Conservation (phyloP, 352 stramenopile species). For the Elongisporangium prolatum region DNA sequence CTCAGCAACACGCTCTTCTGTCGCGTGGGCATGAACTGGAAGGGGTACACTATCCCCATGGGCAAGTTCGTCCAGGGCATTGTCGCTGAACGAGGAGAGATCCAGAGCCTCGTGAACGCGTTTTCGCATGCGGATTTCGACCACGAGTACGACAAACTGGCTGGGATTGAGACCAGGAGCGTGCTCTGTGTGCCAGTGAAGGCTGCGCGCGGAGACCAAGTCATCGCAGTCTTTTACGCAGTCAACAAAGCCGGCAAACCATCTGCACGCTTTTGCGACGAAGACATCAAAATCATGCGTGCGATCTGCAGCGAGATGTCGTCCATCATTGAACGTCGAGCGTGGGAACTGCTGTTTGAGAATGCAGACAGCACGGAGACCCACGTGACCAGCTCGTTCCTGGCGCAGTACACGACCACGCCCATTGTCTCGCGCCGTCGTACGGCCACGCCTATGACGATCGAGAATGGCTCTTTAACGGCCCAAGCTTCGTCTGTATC, state of each 20-base stretch:
- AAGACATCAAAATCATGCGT: constrained; percentile 65
- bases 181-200: constrained; percentile 75
- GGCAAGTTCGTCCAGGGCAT: constrained; percentile 64
- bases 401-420: constrained; percentile 70
- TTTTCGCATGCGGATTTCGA: constrained; percentile 64
- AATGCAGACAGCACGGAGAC: constrained; percentile 36
- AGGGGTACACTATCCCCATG: constrained; percentile 65
- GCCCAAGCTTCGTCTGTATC: background rate
- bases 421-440: constrained; percentile 25
- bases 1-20: constrained; percentile 65
- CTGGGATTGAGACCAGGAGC: constrained; percentile 54
- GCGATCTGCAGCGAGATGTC: constrained; percentile 62
- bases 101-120: constrained; percentile 55
- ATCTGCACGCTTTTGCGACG: constrained; percentile 39
- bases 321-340: constrained; percentile 55
- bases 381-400: constrained; percentile 59
- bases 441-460: constrained; percentile 17
- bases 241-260: constrained; percentile 60
- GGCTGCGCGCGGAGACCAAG: constrained; percentile 29
- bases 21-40: constrained; percentile 55
- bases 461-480: constrained; percentile 12
- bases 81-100: constrained; percentile 55
- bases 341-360: constrained; percentile 74
- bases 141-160: constrained; percentile 50
- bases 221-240: constrained; percentile 78